Percentiles rank a stretch among this genome's conserved stretches.
Conservation (phyloP, 2,329 filamentous ascomycete genomes). For the Paecilomyces sp. region DNA sequence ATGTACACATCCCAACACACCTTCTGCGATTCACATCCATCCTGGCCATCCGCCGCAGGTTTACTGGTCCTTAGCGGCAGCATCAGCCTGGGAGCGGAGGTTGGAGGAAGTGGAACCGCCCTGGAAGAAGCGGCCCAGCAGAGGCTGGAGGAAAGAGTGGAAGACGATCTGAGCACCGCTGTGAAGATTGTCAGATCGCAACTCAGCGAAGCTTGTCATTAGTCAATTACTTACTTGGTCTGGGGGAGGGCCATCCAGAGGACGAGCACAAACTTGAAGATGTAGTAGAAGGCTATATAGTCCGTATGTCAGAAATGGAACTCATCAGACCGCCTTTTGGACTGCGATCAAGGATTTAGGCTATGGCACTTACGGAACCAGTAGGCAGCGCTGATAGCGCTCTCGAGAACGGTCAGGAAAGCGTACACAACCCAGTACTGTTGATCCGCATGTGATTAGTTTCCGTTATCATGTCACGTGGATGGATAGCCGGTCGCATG, state of each 20-base stretch:
- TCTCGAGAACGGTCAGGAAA: conserved; percentile 60
- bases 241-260: conserved; percentile 96
- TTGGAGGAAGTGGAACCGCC: conserved; percentile 70
- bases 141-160: conserved; percentile 87
- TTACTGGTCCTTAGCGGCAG: conserved; percentile 57
- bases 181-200: conserved; percentile 7
- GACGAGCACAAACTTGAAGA: conserved; percentile 97
- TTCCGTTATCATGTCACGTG: conserved; percentile 9
- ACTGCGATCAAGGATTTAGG: background rate
- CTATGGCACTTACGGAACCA: conserved; percentile 52
- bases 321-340: background rate
- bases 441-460: conserved; percentile 11
- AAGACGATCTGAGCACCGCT: conserved; percentile 96
- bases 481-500: conserved; percentile 1
- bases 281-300: conserved; percentile 79
- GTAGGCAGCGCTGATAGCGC: conserved; percentile 59
- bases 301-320: conserved; percentile 14
- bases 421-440: conserved; percentile 64
- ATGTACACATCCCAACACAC: background rate
- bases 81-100: conserved; percentile 81
- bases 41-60: conserved; percentile 35
- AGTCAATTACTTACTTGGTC: conserved; percentile 63
- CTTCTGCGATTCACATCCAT: conserved; percentile 13
- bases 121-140: conserved; percentile 87
- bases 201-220: conserved; percentile 13